Base-by-base conservation (phyloP, 768 basidiomycete species). In the Mycena kentingensis region DNA sequence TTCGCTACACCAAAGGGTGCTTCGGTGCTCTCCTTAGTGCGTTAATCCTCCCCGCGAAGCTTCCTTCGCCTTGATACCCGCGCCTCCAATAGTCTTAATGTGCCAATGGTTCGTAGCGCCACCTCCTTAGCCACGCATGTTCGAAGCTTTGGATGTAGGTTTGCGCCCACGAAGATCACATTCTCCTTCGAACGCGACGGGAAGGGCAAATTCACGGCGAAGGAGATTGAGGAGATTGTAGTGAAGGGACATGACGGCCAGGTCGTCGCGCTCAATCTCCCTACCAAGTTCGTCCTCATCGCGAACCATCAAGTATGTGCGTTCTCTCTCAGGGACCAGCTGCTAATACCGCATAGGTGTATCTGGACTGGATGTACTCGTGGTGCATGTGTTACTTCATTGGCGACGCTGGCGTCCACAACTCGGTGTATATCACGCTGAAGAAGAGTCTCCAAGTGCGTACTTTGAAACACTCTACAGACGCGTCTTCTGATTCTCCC, bases 341-440 rank as follows among this genome's bases (percentile, higher is more conserved):
- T 38, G 50, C 47, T 28, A 19, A 6, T 16, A 3, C 15, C 36
- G 22, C 35, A 32, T 51, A 90, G 88, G 75, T 86, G 29, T 90
- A 91, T 63, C 77, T 83, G 4, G 88, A 90, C 69, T 90, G 89
- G 88, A 86, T 87, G 86, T 96, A 95, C 63, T 81, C 87, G 31
- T 98, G 91, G 88, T 86, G 85, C 57, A 69, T 93, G 38, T 78
- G 83, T 11, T 91, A 92, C 64, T 88, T 87, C 63, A 78, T 83
- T 60, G 73, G 76, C 46, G 77, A 81, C 2, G 75, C 83, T 60
- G 74, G 74, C 35, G 80, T 84, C 1, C 83, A 88, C 65, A 77
- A 77, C 54, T 81, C 91, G 56, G 79, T 98, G 28, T 87, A 84
- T 67, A 99, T 99, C 63, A 87, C 96, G 16, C 74, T 98, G 52